Evolutionary conservation across 768 basidiomycete genomes (phyloP).

Genomic region (Kwoniella sp.): DNA sequence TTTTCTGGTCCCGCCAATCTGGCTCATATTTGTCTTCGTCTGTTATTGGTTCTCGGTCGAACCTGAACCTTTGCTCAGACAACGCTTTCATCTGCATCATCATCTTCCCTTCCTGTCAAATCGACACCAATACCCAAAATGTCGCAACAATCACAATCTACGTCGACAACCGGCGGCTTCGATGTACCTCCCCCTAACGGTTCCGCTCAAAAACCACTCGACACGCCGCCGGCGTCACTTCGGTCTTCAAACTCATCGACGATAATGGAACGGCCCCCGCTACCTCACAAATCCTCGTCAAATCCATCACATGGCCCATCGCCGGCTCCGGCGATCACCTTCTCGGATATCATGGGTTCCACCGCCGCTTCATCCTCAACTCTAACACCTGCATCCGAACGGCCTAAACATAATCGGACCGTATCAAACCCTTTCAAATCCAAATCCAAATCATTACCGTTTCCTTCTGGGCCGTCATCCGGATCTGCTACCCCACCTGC

Average conservation of each 20-base stretch:
- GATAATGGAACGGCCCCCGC: slow-evolving; percentile 21
- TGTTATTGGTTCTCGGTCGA: slow-evolving; percentile 10
- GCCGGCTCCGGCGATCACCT: slow-evolving; percentile 11
- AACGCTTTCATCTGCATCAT: slow-evolving; percentile 28
- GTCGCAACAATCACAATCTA: slow-evolving; percentile 27
- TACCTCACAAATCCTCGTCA: slow-evolving; percentile 7
- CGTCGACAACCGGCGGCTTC: slow-evolving; percentile 15
- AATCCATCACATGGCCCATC: slow-evolving; percentile 3
- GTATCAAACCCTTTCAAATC: slow-evolving; percentile 23
- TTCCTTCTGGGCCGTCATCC: slow-evolving; percentile 18
- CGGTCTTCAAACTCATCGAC: slow-evolving; percentile 33
- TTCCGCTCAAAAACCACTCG: slow-evolving; percentile 35
- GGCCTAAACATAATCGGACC: slow-evolving; percentile 24
- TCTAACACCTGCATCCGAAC: slow-evolving; percentile 7
- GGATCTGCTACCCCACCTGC: slow-evolving; percentile 5
- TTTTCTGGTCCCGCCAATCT: background rate
- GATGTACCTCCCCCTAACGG: slow-evolving; percentile 18
- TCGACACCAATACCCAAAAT: slow-evolving; percentile 16
- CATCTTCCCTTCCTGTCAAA: slow-evolving; percentile 1
- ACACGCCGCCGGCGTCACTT: slow-evolving; percentile 42
- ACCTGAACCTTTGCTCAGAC: slow-evolving; percentile 30
- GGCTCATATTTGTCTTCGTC: slow-evolving; percentile 9
- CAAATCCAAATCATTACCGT: slow-evolving; percentile 26
- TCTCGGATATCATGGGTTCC: slow-evolving; percentile 8
- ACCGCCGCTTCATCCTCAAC: slow-evolving; percentile 10